Conservation (phyloP, 2,329 filamentous ascomycete genomes). For the Cladosporium oxysporum region DNA sequence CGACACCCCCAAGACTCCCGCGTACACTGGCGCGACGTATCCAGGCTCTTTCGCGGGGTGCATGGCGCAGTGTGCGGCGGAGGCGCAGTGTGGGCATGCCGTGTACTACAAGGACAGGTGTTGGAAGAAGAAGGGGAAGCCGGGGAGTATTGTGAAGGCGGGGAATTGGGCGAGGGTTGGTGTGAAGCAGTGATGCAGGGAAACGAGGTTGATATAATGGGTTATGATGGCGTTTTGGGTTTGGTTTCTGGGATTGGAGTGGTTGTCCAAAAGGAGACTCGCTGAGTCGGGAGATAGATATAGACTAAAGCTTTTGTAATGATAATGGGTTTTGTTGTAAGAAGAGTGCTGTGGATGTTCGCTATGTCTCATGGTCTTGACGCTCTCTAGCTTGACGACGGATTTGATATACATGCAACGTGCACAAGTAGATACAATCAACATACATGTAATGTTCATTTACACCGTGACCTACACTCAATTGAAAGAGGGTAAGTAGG, state of each 20-base stretch:
- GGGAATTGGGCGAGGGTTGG: conserved; percentile 11
- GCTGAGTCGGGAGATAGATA: neutral
- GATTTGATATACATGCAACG: neutral
- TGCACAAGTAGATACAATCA: neutral
- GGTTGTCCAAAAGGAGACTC: neutral
- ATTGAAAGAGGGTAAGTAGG: neutral
- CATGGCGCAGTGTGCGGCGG: conserved; percentile 7
- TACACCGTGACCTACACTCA: neutral
- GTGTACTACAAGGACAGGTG: conserved; percentile 13
- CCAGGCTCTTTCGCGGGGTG: conserved; percentile 1
- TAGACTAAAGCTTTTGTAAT: neutral
- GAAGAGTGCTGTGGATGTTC: no score
- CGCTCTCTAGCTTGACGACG: neutral
- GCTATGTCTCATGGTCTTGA: accelerated
- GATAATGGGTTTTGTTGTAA: neutral
- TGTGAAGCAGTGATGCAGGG: neutral
- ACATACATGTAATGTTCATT: neutral
- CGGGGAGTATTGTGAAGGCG: neutral
- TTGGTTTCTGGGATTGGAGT: neutral
- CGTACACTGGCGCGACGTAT: conserved; percentile 10
- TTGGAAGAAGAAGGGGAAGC: conserved; percentile 18
- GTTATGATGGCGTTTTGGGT: neutral
- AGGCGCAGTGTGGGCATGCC: conserved; percentile 13
- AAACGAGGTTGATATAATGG: neutral
- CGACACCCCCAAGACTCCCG: conserved; percentile 1